Conservation (phyloP, 2,329 filamentous ascomycete genomes). For the Fusarium sacchari region DNA sequence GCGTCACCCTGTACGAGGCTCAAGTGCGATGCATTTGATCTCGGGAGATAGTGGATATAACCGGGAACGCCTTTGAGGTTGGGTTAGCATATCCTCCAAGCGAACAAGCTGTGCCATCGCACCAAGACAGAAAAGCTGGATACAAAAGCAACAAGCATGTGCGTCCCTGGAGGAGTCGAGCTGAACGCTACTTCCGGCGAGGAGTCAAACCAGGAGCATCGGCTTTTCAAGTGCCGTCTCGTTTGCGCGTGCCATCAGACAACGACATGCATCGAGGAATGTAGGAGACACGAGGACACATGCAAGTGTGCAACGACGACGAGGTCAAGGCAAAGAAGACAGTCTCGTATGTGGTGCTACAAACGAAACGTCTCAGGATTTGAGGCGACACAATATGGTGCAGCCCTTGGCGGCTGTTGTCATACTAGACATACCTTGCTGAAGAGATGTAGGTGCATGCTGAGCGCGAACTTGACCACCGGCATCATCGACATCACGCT, state of each 20-base stretch:
- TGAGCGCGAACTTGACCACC: slow-evolving; percentile 53
- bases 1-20: slow-evolving; percentile 63
- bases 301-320: neutral
- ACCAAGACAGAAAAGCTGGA: slow-evolving; percentile 34
- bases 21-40: slow-evolving; percentile 56
- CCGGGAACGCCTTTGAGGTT: slow-evolving; percentile 34
- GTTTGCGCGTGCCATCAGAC: slow-evolving; percentile 12
- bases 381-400: slow-evolving; percentile 31
- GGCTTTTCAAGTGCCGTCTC: slow-evolving; percentile 7
- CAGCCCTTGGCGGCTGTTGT: slow-evolving; percentile 27
- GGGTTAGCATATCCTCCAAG: slow-evolving; percentile 38
- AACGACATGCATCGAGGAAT: slow-evolving; percentile 15
- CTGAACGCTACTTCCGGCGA: slow-evolving; percentile 27
- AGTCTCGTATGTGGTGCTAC: slow-evolving; percentile 28
- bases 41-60: slow-evolving; percentile 65
- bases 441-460: slow-evolving; percentile 52
- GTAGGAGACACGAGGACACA: slow-evolving; percentile 9
- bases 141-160: slow-evolving; percentile 38
- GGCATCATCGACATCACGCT: slow-evolving; percentile 59
- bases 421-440: slow-evolving; percentile 55
- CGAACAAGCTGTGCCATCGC: slow-evolving; percentile 26
- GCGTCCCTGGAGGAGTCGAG: slow-evolving; percentile 34
- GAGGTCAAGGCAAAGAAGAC: neutral
- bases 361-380: slow-evolving; percentile 27
- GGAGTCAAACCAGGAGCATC: slow-evolving; percentile 11